A percentile compares a stretch with the other conserved stretches of the same genome.
These are phyloP conservation scores for Meripilus lineatus DNA, from an alignment of 1,284 basidiomycete genomes.

Conservation along the genomic window DNA sequence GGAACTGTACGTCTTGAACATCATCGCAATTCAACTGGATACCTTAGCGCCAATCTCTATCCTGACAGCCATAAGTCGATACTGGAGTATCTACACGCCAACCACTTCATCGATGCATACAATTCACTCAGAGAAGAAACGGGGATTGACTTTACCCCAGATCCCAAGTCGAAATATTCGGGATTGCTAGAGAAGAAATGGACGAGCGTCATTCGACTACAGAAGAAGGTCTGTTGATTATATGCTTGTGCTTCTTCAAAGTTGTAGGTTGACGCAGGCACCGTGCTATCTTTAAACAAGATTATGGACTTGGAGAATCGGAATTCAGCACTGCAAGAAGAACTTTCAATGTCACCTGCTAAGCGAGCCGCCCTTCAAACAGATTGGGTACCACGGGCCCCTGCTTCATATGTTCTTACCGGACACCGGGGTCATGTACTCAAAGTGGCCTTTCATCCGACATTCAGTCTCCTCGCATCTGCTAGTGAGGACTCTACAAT, in stretches of 20 bases:
- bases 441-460: slow-evolving; percentile 82
- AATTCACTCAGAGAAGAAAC: slow-evolving; percentile 60
- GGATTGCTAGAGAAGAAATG: slow-evolving; percentile 93
- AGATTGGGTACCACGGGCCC: slow-evolving; percentile 82
- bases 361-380: slow-evolving; percentile 49
- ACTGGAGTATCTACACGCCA: slow-evolving; percentile 75
- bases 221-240: slow-evolving; percentile 73
- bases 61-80: slow-evolving; percentile 73
- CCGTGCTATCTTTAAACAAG: slow-evolving; percentile 31
- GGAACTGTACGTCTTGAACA: slow-evolving; percentile 70
- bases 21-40: not conserved
- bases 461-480: slow-evolving; percentile 78
- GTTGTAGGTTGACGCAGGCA: slow-evolving; percentile 1
- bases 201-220: slow-evolving; percentile 88
- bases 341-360: slow-evolving; percentile 58
- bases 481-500: slow-evolving; percentile 86
- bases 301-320: slow-evolving; percentile 87
- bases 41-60: slow-evolving; percentile 7
- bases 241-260: slow-evolving; percentile 4
- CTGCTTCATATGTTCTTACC: slow-evolving; percentile 73
- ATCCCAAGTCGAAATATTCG: slow-evolving; percentile 79
- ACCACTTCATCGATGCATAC: slow-evolving; percentile 60
- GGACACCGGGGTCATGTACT: slow-evolving; percentile 81
- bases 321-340: slow-evolving; percentile 75
- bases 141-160: slow-evolving; percentile 63